Conservation (phyloP, 1,139 yeast genomes). For the Pneumocystis murina region DNA sequence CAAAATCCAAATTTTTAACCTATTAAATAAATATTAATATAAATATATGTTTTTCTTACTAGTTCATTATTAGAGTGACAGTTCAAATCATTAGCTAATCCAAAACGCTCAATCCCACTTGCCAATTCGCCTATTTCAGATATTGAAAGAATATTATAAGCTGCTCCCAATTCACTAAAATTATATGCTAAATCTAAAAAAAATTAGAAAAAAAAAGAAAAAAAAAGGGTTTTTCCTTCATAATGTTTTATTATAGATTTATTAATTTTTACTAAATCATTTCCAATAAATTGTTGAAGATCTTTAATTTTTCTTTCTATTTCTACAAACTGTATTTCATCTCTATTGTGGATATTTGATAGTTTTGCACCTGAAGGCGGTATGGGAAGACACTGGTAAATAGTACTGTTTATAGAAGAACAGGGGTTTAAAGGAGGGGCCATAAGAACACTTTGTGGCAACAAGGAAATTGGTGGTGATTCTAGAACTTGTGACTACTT, state of each 20-base stretch:
- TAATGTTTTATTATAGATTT: constrained; percentile 48
- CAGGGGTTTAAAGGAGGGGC: constrained; percentile 43
- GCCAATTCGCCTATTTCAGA: constrained; percentile 37
- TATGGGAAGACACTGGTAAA: constrained; percentile 50
- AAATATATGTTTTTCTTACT: constrained; percentile 27
- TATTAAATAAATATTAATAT: background rate
- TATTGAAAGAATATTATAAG: constrained; percentile 59
- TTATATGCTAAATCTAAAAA: constrained; percentile 47
- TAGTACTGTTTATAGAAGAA: constrained; percentile 31
- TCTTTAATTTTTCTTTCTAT: constrained; percentile 38
- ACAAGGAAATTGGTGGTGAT: constrained; percentile 41
- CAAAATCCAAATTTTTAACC: constrained; percentile 40
- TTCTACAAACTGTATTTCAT: constrained; percentile 27
- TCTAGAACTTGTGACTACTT: constrained; percentile 30
- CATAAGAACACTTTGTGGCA: constrained; percentile 38
- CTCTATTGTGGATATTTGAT: constrained; percentile 17
- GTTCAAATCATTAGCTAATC: constrained; percentile 65
- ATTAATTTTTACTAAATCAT: constrained; percentile 50
- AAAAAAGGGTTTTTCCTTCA: constrained; percentile 1
- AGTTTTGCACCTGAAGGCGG: constrained; percentile 35
- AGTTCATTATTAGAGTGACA: constrained; percentile 52
- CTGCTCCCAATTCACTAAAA: constrained; percentile 53
- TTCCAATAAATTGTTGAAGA: constrained; percentile 40
- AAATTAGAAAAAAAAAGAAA: background rate
- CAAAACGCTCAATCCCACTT: constrained; percentile 52